Conservation (phyloP, 2,329 filamentous ascomycete genomes). For the Aspergillus pseudoterreus region DNA sequence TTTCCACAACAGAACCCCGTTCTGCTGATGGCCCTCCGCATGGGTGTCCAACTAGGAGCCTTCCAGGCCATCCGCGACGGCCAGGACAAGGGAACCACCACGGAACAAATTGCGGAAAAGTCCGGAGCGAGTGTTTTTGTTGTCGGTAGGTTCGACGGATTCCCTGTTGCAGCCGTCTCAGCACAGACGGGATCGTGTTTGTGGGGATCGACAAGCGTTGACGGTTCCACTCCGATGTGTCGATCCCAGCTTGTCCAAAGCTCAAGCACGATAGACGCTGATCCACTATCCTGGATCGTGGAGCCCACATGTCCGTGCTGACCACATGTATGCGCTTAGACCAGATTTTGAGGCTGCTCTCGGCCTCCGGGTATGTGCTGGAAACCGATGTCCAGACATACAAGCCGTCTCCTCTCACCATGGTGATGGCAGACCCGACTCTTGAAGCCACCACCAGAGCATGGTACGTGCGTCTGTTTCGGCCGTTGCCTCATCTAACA, state of each 20-base stretch:
- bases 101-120: conserved; percentile 8
- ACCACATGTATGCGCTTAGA: conserved; percentile 3
- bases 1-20: background rate
- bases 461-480: conserved; percentile 2
- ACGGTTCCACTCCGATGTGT: conserved; percentile 1
- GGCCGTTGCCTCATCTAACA: background rate
- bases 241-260: background rate
- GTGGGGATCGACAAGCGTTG: background rate
- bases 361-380: conserved; percentile 14
- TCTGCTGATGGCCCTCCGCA: conserved; percentile 11
- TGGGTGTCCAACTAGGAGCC: conserved; percentile 13
- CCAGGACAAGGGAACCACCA: conserved; percentile 1
- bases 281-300: background rate
- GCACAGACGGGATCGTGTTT: background rate
- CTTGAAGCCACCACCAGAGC: conserved; percentile 16
- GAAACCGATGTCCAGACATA: conserved; percentile 16
- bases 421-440: conserved; percentile 15
- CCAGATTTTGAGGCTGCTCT: conserved; percentile 15
- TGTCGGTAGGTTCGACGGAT: conserved; percentile 6
- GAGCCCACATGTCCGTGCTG: background rate
- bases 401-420: conserved; percentile 17
- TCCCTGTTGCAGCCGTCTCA: background rate
- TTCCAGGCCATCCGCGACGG: conserved; percentile 7
- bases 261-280: background rate
- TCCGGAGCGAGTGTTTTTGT: conserved; percentile 12